phyloP scores from a whole-genome alignment of 1,139 yeast genomes.

The Yamadazyma triangularis region DNA sequence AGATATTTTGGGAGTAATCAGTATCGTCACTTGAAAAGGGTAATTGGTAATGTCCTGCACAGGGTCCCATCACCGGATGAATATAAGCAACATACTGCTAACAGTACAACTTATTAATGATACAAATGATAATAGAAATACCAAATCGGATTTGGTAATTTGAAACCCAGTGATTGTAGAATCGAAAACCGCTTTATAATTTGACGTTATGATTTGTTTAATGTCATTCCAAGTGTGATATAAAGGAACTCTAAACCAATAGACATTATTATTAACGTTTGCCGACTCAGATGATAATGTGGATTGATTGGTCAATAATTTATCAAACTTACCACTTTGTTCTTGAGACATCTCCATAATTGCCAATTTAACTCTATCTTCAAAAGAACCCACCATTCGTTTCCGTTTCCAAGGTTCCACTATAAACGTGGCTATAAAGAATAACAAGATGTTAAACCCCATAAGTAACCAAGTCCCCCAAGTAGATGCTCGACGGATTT shows the following conservation, averaged over 20 bases:
- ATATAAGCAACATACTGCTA: neutral
- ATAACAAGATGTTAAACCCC: slow-evolving; percentile 79
- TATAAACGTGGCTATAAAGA: slow-evolving; percentile 75
- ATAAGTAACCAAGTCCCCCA: slow-evolving; percentile 94
- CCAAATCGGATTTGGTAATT: neutral
- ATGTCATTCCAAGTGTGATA: neutral
- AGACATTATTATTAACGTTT: too few species aligned
- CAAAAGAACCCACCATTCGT: slow-evolving; percentile 77
- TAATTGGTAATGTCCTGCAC: too few species aligned
- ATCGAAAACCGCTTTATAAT: neutral
- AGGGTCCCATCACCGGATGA: too few species aligned
- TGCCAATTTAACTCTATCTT: slow-evolving; percentile 64
- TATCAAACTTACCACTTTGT: slow-evolving; percentile 14
- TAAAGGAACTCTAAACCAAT: neutral
- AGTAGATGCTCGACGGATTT: slow-evolving; percentile 87
- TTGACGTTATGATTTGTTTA: neutral
- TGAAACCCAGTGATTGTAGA: neutral
- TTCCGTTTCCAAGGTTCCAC: slow-evolving; percentile 94
- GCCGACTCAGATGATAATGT: neutral
- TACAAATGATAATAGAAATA: neutral
- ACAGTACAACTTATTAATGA: neutral
- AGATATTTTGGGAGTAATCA: too few species aligned
- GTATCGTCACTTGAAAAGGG: too few species aligned
- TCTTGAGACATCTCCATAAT: slow-evolving; percentile 29
- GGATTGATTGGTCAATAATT: slow-evolving; percentile 6